A percentile compares a stretch with the other conserved stretches of the same genome.
These are phyloP conservation scores for Furcasterigmium sp. DNA, from an alignment of 2,329 filamentous ascomycete species.

Conservation along the genomic window DNA sequence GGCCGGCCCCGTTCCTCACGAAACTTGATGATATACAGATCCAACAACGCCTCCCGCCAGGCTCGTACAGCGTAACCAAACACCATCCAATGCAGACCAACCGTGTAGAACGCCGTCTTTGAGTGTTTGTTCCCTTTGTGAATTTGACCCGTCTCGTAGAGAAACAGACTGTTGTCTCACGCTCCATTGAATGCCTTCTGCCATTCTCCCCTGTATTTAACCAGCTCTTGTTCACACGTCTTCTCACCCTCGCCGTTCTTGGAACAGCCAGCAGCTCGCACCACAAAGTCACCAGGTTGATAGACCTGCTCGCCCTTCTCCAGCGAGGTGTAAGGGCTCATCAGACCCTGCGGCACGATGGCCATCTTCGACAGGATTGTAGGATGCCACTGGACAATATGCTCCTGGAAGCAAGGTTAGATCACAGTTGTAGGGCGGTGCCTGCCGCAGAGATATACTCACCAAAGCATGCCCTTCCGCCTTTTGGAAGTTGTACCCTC, in stretches of 20 bases:
- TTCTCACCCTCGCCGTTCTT: constrained; percentile 42
- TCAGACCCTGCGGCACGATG: constrained; percentile 75
- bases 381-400: constrained; percentile 93
- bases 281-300: constrained; percentile 77
- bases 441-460: constrained; percentile 25
- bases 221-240: constrained; percentile 69
- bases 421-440: too few relatives aligned
- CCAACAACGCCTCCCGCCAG: constrained; percentile 4
- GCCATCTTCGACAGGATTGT: constrained; percentile 88
- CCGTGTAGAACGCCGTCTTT: constrained; percentile 8
- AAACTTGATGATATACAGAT: background rate
- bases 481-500: constrained; percentile 94
- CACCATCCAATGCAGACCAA: too few relatives aligned
- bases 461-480: constrained; percentile 88
- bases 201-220: constrained; percentile 43
- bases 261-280: constrained; percentile 72
- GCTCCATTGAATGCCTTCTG: constrained; percentile 37
- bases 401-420: constrained; percentile 50
- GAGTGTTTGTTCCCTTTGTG: constrained; percentile 6
- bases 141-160: constrained; percentile 1
- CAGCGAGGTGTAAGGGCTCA: constrained; percentile 70
- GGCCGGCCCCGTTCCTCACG: too few relatives aligned
- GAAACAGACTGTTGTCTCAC: background rate
- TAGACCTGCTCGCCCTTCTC: constrained; percentile 57
- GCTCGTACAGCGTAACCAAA: constrained; percentile 8